Base-by-base conservation (phyloP, 108 stramenopile genomes). In the Pseudonitzschia delicatissima region DNA sequence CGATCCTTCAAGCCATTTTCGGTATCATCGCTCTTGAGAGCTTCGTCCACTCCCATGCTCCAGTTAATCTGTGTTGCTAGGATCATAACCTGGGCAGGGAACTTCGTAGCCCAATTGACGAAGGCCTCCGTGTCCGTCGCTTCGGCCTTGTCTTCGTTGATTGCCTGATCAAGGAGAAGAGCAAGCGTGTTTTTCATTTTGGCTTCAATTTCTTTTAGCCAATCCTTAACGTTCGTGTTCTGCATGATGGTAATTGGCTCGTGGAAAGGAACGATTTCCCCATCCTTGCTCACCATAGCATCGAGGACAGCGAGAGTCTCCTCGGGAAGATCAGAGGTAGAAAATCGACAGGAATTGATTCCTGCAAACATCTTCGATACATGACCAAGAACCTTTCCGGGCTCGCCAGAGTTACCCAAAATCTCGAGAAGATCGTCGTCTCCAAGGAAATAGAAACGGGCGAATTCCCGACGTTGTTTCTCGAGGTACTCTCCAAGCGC, bases 351-450 rank as follows among this genome's bases (percentile, higher is more conserved):
- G 27, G 79, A 76, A 21, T 79, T 77, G 64, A 99, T 87, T 21
- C 93, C 90, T 2, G 98, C 98, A 80, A 99, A 99, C 98, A 99
- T 98, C 78, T 98, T 99, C 20, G 87, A 85, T 12, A 99, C 71
- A 87, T 99, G 99, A 7, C 80, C 73, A 32, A 96, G 74, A 1
- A 98, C 94, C 58, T 96, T 96, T 29, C 83, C 90, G 6, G 99
- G 97, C 62, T 97, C 96, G 59, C 84, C 77, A 7, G 91, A 70
- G 61, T 97, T 96, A 21, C 97, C 97, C 69, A 99, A 90, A 50
- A 99, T 97, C 77, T 98, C 97, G 44, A 99, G 82, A 63, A 99
- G 85, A 81, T 99, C 98, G 52, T 99, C 98, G 68, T 99, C 98
- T 37, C 98, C 98, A 28, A 99, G 93, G 71, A 99, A 99, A 76